Evolutionary conservation across 371 early-diverging fungal genomes (phyloP), one percentile per base, ranked within the genome.

Genomic region (Gilbertella persicaria): DNA sequence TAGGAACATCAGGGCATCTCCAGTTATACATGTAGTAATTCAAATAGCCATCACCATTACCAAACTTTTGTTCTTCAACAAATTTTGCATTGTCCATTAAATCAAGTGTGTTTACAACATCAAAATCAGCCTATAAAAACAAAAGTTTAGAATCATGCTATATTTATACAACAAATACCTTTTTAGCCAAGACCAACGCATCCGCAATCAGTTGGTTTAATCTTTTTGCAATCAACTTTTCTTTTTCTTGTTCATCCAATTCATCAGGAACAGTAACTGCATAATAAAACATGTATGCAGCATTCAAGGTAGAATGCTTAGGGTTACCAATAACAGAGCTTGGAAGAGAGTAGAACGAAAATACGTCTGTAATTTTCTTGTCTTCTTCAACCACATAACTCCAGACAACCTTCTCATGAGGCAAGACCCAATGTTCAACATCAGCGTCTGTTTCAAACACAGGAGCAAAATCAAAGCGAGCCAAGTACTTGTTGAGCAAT

Each of bases 21-120:
- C 93, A 98, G 77, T 98, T 98, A 78, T 92, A 98, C 59, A 97
- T 66, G 66, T 98, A 98, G 66, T 90, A 98, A 71, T 96, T 89
- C 52, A 98, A 76, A 56, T 78, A 73, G 4, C 99, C 99, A 61
- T 97, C 96, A 36, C 99, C 99, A 23, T 83, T 79, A 26, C 91
- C 93, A 68, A 98, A 98, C 67, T 90, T 90, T 46, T 94, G 86
- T 20, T 91, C 88, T 0, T 88, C 80, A 1, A 91, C 72, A 59
- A 91, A 88, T 53, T 70, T 45, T 0, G 68, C 55, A 75, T 95
- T 95, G 50, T 93, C 91, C 88, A 92, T 86, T 61, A 94, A 70
- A 53, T 91, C 85, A 50, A 98, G 73, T 45, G 93, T 91, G 68
- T 97, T 98, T 53, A 95, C 84, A 17, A 97, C 98, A 72, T 98